Evolutionary conservation across 192 early-diverging fungal genomes (phyloP).

Genomic region (Coemansia biformis): DNA sequence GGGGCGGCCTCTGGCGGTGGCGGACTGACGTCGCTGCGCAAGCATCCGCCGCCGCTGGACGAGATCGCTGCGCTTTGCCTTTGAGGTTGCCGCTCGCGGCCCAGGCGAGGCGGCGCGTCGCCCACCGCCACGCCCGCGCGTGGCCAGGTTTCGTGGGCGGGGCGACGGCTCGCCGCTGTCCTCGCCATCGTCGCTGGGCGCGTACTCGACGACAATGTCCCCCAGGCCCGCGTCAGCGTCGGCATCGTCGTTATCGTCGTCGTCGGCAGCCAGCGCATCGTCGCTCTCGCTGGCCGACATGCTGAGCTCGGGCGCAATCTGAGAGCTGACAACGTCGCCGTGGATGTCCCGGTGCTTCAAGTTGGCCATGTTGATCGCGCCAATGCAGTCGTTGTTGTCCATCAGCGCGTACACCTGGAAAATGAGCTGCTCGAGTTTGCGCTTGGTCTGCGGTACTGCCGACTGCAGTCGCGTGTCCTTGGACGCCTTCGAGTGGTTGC

Average conservation of each 20-base stretch:
- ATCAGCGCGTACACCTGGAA: constrained; percentile 72
- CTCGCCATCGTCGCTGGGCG: background rate
- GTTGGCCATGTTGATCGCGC: constrained; percentile 51
- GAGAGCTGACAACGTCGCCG: constrained; percentile 65
- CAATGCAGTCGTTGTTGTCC: constrained; percentile 59
- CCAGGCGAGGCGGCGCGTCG: too few relatives aligned
- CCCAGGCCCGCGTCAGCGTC: background rate
- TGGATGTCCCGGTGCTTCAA: constrained; percentile 70
- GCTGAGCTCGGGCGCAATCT: constrained; percentile 37
- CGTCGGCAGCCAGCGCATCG: background rate
- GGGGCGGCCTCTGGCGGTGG: too few relatives aligned
- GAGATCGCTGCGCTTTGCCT: too few relatives aligned
- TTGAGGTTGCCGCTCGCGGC: too few relatives aligned
- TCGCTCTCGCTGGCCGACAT: constrained; percentile 1
- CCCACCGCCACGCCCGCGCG: too few relatives aligned
- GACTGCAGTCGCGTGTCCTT: constrained; percentile 58
- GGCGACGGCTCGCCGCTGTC: too few relatives aligned
- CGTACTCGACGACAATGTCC: background rate
- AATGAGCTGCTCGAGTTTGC: constrained; percentile 65
- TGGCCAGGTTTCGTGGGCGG: too few relatives aligned
- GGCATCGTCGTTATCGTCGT: constrained; percentile 6
- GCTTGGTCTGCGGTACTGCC: constrained; percentile 64
- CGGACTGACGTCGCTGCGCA: too few relatives aligned
- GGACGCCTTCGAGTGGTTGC: constrained; percentile 68
- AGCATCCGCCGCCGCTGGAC: too few relatives aligned